These are phyloP conservation scores for Anthracocystis setariae DNA, from an alignment of 1,284 basidiomycete species.

Conservation along the genomic window DNA sequence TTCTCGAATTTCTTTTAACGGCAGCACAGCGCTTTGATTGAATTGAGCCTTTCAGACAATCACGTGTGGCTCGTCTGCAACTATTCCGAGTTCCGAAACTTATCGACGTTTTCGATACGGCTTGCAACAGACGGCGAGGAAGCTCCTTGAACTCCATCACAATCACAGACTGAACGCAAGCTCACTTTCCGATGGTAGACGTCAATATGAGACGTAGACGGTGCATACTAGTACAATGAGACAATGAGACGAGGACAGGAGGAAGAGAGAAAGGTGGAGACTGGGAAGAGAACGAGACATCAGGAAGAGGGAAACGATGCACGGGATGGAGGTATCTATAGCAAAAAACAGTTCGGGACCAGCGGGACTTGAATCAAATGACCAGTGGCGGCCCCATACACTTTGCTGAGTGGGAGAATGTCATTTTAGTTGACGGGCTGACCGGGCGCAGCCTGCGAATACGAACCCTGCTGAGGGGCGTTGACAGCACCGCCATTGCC, in stretches of 20 bases:
- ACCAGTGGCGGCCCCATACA: background rate
- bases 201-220: slow-evolving; percentile 4
- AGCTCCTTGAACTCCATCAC: too few relatives aligned
- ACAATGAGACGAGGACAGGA: slow-evolving; percentile 18
- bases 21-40: slow-evolving; percentile 22
- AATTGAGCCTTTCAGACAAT: slow-evolving; percentile 1
- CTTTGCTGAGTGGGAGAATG: background rate
- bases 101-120: background rate
- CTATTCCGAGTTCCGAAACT: slow-evolving; percentile 16
- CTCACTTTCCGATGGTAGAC: too few relatives aligned
- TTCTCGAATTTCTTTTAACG: slow-evolving; percentile 5
- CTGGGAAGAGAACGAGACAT: background rate
- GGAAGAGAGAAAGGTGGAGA: background rate
- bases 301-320: background rate
- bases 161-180: too few relatives aligned
- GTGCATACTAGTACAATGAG: slow-evolving; percentile 45
- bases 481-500: slow-evolving; percentile 35
- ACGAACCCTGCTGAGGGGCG: slow-evolving; percentile 36
- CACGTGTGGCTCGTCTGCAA: slow-evolving; percentile 15
- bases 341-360: background rate
- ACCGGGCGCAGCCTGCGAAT: slow-evolving; percentile 36
- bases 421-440: slow-evolving; percentile 24
- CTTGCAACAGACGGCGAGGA: background rate
- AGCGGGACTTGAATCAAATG: background rate
- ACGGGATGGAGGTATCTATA: background rate